Conservation (phyloP, 768 basidiomycete species). For the Crucibulum laeve region DNA sequence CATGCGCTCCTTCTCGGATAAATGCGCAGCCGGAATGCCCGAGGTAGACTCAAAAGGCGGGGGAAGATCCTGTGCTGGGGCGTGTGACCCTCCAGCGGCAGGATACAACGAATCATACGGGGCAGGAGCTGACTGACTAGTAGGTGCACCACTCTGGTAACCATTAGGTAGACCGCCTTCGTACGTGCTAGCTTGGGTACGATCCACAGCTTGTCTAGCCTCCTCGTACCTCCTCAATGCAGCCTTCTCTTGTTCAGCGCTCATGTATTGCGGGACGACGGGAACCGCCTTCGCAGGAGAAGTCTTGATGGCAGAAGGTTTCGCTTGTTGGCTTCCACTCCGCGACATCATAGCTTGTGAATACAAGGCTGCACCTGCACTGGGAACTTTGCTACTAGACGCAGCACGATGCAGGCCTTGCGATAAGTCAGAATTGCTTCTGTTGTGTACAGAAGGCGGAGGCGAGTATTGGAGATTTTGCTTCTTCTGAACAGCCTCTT, state of each 20-base stretch:
- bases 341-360: constrained; percentile 27
- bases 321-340: constrained; percentile 6
- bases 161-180: constrained; percentile 12
- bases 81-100: constrained; percentile 11
- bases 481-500: constrained; percentile 56
- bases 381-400: constrained; percentile 3
- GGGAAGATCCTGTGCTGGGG: constrained; percentile 29
- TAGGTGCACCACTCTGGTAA: constrained; percentile 14
- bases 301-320: constrained; percentile 3
- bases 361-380: constrained; percentile 18
- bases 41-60: constrained; percentile 50
- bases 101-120: constrained; percentile 64
- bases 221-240: constrained; percentile 64
- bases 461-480: constrained; percentile 36
- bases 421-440: constrained; percentile 2
- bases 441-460: constrained; percentile 14
- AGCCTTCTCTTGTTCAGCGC: constrained; percentile 75
- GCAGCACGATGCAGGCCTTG: constrained; percentile 12
- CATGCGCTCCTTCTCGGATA: constrained; percentile 68
- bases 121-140: constrained; percentile 35
- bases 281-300: constrained; percentile 9
- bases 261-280: constrained; percentile 43
- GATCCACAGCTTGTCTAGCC: constrained; percentile 67
- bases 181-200: constrained; percentile 38
- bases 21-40: constrained; percentile 29